A percentile compares a stretch with the other conserved stretches of the same genome.
Evolutionary conservation across 1,139 yeast genomes (phyloP).

Genomic region (Saccharomyces hybrid): DNA sequence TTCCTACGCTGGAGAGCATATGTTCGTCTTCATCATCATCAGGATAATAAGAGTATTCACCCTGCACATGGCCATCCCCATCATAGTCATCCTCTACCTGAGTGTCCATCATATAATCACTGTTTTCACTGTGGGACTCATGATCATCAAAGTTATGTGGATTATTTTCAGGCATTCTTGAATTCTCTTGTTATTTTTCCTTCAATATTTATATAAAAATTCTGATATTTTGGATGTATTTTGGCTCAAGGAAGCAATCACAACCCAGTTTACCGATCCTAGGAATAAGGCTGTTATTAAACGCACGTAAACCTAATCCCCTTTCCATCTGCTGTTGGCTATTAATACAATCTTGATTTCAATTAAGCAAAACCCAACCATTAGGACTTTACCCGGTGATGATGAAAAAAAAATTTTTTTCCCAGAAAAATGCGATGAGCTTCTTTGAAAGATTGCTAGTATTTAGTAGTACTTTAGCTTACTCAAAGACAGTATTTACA

Average conservation of each 20-base stretch:
- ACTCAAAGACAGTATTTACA: not conserved
- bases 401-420: not conserved
- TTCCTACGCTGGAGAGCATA: conserved; percentile 21
- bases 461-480: not conserved
- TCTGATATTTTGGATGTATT: not conserved
- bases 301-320: not conserved
- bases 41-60: conserved; percentile 6
- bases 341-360: not conserved
- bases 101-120: conserved; percentile 5
- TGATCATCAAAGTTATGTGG: conserved; percentile 11
- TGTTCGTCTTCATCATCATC: conserved; percentile 26
- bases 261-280: not conserved
- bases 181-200: not conserved
- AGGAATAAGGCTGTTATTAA: not conserved
- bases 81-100: conserved; percentile 19
- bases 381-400: not conserved
- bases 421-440: not conserved
- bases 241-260: not conserved
- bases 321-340: not conserved
- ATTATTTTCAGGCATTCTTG: not conserved
- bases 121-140: conserved; percentile 11
- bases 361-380: not conserved
- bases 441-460: not conserved
- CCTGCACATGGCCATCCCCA: conserved; percentile 15
- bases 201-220: not conserved